A percentile compares a stretch with the other conserved stretches of the same genome.
phyloP scores from a whole-genome alignment of 805 yeast species.

The Candida multigemmis region DNA sequence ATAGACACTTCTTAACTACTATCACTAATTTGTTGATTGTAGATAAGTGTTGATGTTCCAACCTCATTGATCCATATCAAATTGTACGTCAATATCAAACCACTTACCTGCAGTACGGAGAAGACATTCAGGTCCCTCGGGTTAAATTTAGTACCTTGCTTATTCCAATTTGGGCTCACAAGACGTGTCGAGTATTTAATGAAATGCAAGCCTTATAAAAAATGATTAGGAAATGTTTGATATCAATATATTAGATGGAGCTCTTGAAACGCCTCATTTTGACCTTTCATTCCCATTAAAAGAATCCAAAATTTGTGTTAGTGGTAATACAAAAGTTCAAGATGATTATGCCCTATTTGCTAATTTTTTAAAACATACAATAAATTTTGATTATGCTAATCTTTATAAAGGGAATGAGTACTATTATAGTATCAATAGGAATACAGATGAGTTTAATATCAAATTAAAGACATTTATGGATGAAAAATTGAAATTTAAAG shows the following conservation, averaged over 20 bases:
- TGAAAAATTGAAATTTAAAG: conserved; percentile 20
- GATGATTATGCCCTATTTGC: conserved; percentile 16
- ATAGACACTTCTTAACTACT: too few relatives aligned
- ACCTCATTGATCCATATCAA: too few relatives aligned
- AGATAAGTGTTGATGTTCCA: too few relatives aligned
- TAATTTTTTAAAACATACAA: conserved; percentile 21
- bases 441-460: conserved; percentile 15
- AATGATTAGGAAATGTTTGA: too few relatives aligned
- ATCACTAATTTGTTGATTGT: too few relatives aligned
- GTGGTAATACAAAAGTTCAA: conserved; percentile 17
- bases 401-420: conserved; percentile 16
- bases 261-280: conserved; percentile 18
- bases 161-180: too few relatives aligned
- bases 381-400: conserved; percentile 19
- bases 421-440: conserved; percentile 23
- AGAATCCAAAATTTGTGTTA: conserved; percentile 15
- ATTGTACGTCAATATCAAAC: too few relatives aligned
- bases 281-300: conserved; percentile 29
- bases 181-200: too few relatives aligned
- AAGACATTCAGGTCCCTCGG: too few relatives aligned
- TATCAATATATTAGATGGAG: conserved; percentile 28
- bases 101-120: too few relatives aligned
- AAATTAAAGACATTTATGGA: conserved; percentile 20
- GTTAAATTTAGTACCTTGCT: too few relatives aligned
- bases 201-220: too few relatives aligned